Base-by-base conservation (phyloP, 768 basidiomycete genomes). In the Lactifluus volemus region DNA sequence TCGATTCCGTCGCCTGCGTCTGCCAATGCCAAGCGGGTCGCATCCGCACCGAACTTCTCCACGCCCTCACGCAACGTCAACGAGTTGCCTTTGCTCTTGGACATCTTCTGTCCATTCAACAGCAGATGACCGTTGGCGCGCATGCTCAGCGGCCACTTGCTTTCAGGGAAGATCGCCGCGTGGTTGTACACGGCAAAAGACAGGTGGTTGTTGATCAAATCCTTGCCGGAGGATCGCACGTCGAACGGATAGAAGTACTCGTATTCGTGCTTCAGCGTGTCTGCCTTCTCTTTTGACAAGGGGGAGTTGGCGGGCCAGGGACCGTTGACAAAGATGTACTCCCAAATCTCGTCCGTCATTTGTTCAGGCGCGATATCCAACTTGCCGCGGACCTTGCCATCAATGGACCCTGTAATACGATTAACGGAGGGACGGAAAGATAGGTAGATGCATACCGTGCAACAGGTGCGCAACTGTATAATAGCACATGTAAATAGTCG, bases 51-150 rank as follows among this genome's bases (percentile, higher is more conserved):
- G 69, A 96, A 98, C 79, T 98, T 98, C 73, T 85, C 80, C 61
- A 96, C 84, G 1, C 89, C 83, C 70, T 99, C 89, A 57, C 83
- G 76, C 72, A 98, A 76, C 0, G 96, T 99, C 78, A 98, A 77
- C 59, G 87, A 91, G 74, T 99, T 99, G 11, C 97, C 97, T 49
- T 88, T 94, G 72, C 88, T 90, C 81, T 98, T 99, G 44, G 85
- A 87, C 97, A 99, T 99, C 79, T 98, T 99, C 79, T 94, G 88
- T 19, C 96, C 95, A 73, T 99, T 98, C 72, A 99, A 73, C 86
- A 93, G 86, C 78, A 99, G 73, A 71, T 98, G 96, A 0, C 97
- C 97, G 70, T 99, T 99, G 49, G 90, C 86, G 29, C 97, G 88
- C 79, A 99, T 92, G 70, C 90, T 85, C 68, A 83, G 69, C 0